Percentiles rank a stretch among this genome's conserved stretches.
phyloP scores from a whole-genome alignment of 2,329 filamentous ascomycete species.

The Teratosphaeria destructans region DNA sequence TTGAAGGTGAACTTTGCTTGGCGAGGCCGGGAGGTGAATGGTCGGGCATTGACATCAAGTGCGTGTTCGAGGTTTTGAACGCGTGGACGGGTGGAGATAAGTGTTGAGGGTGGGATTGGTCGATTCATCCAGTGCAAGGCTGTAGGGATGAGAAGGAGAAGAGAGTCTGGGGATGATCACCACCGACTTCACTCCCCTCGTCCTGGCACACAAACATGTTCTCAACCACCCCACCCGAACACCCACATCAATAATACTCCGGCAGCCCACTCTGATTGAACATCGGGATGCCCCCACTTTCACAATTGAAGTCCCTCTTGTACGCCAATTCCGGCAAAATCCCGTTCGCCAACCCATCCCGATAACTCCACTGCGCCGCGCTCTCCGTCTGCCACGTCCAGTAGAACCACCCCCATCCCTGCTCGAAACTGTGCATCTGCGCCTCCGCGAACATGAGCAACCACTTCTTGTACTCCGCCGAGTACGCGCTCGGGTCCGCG shows the following conservation, averaged over 20 bases:
- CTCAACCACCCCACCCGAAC: not conserved
- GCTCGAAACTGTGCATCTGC: constrained; percentile 91
- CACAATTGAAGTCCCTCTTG: constrained; percentile 34
- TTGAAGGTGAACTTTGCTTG: not conserved
- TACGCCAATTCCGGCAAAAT: constrained; percentile 55
- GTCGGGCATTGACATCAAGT: not conserved
- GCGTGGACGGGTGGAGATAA: not conserved
- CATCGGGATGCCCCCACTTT: constrained; percentile 25
- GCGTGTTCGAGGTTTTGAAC: not conserved
- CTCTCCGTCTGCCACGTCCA: constrained; percentile 95
- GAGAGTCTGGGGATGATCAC: not conserved
- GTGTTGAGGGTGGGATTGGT: not conserved
- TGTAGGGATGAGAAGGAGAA: not conserved
- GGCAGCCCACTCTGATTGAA: constrained; percentile 31
- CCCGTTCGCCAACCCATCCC: constrained; percentile 64
- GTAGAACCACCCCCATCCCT: constrained; percentile 96
- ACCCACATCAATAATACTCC: constrained; percentile 32
- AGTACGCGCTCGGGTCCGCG: constrained; percentile 58
- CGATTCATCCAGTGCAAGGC: not conserved
- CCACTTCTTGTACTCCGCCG: constrained; percentile 68
- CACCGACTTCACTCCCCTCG: not conserved
- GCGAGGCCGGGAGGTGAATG: not conserved
- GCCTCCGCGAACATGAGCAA: constrained; percentile 85
- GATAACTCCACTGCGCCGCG: constrained; percentile 85
- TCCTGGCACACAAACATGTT: not conserved